These are phyloP conservation scores for Hortiboletus campestris DNA, from an alignment of 768 basidiomycete species.

Conservation along the genomic window DNA sequence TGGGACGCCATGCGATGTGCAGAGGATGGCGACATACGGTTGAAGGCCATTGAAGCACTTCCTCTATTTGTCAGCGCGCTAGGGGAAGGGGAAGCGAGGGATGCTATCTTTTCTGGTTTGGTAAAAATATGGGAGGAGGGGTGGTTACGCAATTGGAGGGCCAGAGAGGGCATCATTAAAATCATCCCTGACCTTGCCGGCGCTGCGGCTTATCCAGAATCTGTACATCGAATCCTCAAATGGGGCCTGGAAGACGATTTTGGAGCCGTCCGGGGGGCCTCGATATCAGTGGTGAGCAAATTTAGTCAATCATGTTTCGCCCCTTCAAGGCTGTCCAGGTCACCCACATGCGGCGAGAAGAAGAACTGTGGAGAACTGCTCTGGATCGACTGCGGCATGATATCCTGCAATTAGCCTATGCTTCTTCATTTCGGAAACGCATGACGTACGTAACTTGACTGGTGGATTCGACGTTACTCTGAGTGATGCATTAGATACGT, in stretches of 20 bases:
- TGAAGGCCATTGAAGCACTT: constrained; percentile 68
- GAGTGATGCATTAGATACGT: constrained; percentile 54
- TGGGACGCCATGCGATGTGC: constrained; percentile 52
- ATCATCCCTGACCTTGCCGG: constrained; percentile 52
- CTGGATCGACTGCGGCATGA: constrained; percentile 40
- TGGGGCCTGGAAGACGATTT: constrained; percentile 72
- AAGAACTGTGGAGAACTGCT: constrained; percentile 35
- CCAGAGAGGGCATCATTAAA: constrained; percentile 67
- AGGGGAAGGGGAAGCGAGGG: constrained; percentile 43
- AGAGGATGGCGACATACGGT: constrained; percentile 66
- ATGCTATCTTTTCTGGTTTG: constrained; percentile 44
- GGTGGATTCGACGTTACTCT: constrained; percentile 13
- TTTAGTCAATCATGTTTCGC: constrained; percentile 8
- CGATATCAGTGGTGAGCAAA: constrained; percentile 57
- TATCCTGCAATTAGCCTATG: constrained; percentile 44
- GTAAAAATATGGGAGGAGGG: constrained; percentile 56
- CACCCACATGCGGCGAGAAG: constrained; percentile 43
- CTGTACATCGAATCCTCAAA: constrained; percentile 53
- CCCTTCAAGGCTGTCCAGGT: constrained; percentile 38
- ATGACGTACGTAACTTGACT: constrained; percentile 58
- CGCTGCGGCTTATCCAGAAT: constrained; percentile 41
- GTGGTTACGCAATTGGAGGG: constrained; percentile 72
- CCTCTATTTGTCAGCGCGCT: constrained; percentile 56
- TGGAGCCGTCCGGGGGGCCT: constrained; percentile 82
- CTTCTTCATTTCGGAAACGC: constrained; percentile 54